A percentile compares a stretch with the other conserved stretches of the same genome.
These are phyloP conservation scores for Plantago major DNA, from an alignment of 257 asterid species.

Conservation along the genomic window DNA sequence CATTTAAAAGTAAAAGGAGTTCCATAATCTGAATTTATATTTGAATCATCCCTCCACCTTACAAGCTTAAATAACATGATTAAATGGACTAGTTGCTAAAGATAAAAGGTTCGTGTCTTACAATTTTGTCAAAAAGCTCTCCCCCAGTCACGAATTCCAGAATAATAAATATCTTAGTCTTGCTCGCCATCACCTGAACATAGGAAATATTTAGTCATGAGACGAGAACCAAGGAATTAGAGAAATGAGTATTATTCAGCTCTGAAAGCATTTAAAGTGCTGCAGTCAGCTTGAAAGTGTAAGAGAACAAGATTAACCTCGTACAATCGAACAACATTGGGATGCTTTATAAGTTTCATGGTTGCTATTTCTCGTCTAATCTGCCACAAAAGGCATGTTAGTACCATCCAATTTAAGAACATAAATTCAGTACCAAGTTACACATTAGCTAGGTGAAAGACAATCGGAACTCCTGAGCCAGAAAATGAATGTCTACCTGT, in stretches of 20 bases:
- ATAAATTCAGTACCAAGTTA: not conserved
- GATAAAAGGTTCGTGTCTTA: constrained; percentile 33
- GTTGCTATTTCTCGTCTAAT: constrained; percentile 87
- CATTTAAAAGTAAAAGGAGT: not conserved
- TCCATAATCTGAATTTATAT: not conserved
- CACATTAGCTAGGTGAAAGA: not conserved
- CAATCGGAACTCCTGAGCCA: not conserved
- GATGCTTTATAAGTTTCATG: constrained; percentile 89
- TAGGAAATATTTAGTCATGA: constrained; percentile 1
- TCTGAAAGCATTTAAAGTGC: not conserved
- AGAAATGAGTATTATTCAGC: constrained; percentile 1
- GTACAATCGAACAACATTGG: constrained; percentile 69
- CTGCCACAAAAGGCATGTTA: constrained; percentile 33
- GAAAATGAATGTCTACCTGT: constrained; percentile 44
- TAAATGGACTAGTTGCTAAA: not conserved
- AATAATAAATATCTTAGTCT: constrained; percentile 83
- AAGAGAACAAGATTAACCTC: constrained; percentile 49
- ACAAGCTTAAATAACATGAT: not conserved
- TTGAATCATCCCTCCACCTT: not conserved
- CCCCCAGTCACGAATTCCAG: constrained; percentile 92
- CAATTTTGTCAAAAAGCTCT: constrained; percentile 94
- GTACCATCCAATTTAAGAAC: no score
- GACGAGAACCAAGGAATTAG: not conserved
- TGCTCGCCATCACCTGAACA: constrained; percentile 91
- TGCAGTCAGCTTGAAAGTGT: not conserved